Base-by-base conservation (phyloP, 495 filamentous ascomycete genomes). In the Aspergillus sparsus region DNA sequence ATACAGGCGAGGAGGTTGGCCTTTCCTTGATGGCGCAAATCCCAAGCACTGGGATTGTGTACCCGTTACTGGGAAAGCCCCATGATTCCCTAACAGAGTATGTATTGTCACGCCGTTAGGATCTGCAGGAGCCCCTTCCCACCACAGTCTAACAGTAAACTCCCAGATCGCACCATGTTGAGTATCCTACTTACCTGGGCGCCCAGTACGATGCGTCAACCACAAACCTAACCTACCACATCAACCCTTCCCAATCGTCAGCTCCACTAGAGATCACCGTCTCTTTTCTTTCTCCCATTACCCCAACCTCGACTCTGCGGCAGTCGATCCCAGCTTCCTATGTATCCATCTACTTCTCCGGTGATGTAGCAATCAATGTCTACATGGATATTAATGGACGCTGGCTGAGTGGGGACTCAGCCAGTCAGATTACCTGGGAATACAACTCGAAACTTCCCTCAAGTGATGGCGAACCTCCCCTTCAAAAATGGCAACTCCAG, bases 251-350 rank as follows among this genome's bases (percentile, higher is more conserved):
- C 8, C 50, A 54, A 9, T 63, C 64, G 11, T 55, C 58, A 21
- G 61, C 64, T 7, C 79, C 84, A 49, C 61, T 78, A 3, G 83
- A 87, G 55, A 73, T 98, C 55, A 85, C 83, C 3, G 80, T 97
- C 21, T 93, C 92, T 2, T 97, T 97, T 73, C 81, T 96, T 39
- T 96, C 92, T 21, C 93, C 93, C 6, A 91, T 98, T 47, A 98
- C 93, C 0, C 91, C 92, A 4, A 91, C 91, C 5, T 97, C 93
- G 56, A 96, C 92, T 53, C 76, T 96, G 61, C 85, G 92, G 65
- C 93, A 98, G 79, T 88, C 90, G 32, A 87, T 98, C 41, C 93
- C 93, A 32, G 93, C 92, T 12, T 87, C 88, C 41, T 98, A 98
- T 68, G 57, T 97, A 44, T 89, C 86, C 8, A 81, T 96, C 36